These are phyloP conservation scores for Stemphylium vesicarium DNA, from an alignment of 2,329 filamentous ascomycete species.

Conservation along the genomic window DNA sequence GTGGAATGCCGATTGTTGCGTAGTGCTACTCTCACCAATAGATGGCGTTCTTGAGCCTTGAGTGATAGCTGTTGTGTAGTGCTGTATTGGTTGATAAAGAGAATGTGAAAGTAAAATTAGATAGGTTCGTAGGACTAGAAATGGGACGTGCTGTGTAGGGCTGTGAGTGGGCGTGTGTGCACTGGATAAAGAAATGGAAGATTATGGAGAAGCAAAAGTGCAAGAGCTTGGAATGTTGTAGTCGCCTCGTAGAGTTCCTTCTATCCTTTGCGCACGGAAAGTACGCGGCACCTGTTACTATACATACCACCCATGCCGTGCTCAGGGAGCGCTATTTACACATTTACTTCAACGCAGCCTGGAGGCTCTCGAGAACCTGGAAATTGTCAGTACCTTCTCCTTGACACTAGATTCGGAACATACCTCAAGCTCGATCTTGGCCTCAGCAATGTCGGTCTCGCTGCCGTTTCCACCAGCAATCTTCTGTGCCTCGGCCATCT, in stretches of 20 bases:
- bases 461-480: constrained; percentile 87
- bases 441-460: constrained; percentile 97
- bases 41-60: neutral
- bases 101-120: constrained; percentile 9
- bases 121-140: constrained; percentile 24
- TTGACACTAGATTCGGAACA: constrained; percentile 35
- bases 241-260: constrained; percentile 38
- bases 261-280: constrained; percentile 41
- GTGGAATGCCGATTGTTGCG: neutral
- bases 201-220: constrained; percentile 8
- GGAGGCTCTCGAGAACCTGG: constrained; percentile 82
- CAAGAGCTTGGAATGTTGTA: constrained; percentile 29
- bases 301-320: constrained; percentile 24
- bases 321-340: constrained; percentile 52
- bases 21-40: neutral
- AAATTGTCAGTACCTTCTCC: constrained; percentile 44
- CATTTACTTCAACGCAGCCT: constrained; percentile 79
- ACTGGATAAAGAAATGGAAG: constrained; percentile 17
- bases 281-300: constrained; percentile 28
- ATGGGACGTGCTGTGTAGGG: constrained; percentile 18
- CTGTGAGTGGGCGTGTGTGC: constrained; percentile 26
- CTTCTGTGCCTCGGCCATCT: constrained; percentile 96
- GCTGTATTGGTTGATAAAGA: constrained; percentile 2
- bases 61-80: neutral
- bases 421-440: constrained; percentile 99